Conservation (phyloP, 768 basidiomycete genomes). For the Suillus paluster region DNA sequence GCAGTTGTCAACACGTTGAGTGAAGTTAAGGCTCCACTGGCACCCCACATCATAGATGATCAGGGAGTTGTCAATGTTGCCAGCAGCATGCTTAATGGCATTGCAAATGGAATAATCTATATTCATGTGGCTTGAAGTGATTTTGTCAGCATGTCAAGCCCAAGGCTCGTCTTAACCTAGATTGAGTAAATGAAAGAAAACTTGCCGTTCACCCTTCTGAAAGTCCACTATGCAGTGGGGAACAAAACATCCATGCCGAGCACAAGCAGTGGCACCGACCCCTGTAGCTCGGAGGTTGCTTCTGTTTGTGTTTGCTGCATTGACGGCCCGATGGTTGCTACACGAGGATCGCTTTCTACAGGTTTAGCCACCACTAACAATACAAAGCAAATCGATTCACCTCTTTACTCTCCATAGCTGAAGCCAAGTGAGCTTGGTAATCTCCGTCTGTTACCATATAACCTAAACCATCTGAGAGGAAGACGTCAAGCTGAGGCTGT, state of each 20-base stretch:
- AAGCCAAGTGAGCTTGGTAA: conserved; percentile 27
- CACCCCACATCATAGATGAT: conserved; percentile 38
- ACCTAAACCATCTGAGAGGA: conserved; percentile 28
- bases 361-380: not conserved
- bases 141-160: not conserved
- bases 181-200: not conserved
- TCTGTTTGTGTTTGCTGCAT: conserved; percentile 16
- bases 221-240: conserved; percentile 36
- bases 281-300: conserved; percentile 30
- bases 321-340: conserved; percentile 22
- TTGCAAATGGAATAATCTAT: conserved; percentile 31
- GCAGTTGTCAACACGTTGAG: not conserved
- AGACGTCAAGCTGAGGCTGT: conserved; percentile 25
- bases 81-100: conserved; percentile 16
- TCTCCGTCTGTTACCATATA: conserved; percentile 25
- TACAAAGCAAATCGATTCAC: not conserved
- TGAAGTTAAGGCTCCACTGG: conserved; percentile 26
- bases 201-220: conserved; percentile 31
- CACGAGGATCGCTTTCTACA: conserved; percentile 15
- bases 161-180: too few relatives aligned
- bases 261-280: conserved; percentile 32
- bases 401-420: conserved; percentile 7
- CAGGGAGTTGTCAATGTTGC: conserved; percentile 1
- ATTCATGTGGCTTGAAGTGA: conserved; percentile 27
- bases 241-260: conserved; percentile 34